Percentiles rank a stretch among this genome's conserved stretches.
Conservation (phyloP, 2,329 filamentous ascomycete genomes). For the Ascochyta rabiei region DNA sequence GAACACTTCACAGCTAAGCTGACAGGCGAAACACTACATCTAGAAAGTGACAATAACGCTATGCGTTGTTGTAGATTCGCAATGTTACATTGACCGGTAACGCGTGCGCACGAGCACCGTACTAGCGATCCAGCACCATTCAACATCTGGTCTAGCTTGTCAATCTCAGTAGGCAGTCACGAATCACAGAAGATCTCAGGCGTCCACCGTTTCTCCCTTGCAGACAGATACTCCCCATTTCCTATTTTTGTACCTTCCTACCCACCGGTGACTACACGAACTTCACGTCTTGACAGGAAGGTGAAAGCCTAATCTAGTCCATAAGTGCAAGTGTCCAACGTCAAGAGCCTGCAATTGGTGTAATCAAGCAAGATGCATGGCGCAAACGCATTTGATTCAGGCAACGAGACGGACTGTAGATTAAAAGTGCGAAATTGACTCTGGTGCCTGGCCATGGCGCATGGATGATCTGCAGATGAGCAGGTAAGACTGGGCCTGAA, state of each 20-base stretch:
- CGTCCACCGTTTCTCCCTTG: background rate
- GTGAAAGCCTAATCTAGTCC: background rate
- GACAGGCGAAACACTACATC: too few species aligned
- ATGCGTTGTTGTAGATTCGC: background rate
- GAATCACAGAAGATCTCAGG: slow-evolving; percentile 1
- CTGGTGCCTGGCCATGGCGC: background rate
- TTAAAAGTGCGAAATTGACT: background rate
- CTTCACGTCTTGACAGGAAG: background rate
- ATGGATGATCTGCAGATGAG: background rate
- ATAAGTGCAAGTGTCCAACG: background rate
- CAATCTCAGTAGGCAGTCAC: background rate
- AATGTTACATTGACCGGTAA: background rate
- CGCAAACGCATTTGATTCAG: background rate
- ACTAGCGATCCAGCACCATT: background rate
- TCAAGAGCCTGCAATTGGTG: background rate
- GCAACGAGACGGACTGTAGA: background rate
- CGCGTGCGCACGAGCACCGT: background rate
- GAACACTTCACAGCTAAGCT: too few species aligned
- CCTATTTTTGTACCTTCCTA: background rate
- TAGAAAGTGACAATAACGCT: too few species aligned
- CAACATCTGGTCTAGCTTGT: background rate
- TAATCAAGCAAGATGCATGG: background rate
- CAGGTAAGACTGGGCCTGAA: background rate
- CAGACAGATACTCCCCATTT: background rate
- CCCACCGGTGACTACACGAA: background rate